phyloP scores from a whole-genome alignment of 192 early-diverging fungal genomes.

The Coemansia sp. region DNA sequence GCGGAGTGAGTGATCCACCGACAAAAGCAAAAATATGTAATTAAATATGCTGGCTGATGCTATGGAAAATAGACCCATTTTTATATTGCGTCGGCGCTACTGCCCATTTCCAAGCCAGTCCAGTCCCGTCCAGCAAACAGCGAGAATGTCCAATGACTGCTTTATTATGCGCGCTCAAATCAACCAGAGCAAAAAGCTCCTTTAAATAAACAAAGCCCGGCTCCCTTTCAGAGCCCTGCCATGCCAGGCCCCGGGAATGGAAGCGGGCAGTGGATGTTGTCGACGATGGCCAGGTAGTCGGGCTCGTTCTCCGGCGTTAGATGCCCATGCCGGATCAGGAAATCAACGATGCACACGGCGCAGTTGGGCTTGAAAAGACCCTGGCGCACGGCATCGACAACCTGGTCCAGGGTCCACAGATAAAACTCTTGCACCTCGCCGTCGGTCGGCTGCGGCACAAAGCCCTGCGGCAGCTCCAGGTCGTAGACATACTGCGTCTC shows the following conservation, averaged over 20 bases:
- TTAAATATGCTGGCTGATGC: too few relatives aligned
- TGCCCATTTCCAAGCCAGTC: too few relatives aligned
- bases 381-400: constrained; percentile 28
- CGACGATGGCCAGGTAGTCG: constrained; percentile 70
- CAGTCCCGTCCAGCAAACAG: too few relatives aligned
- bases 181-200: neutral
- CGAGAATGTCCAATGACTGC: too few relatives aligned
- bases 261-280: constrained; percentile 62
- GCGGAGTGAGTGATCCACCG: too few relatives aligned
- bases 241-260: constrained; percentile 62
- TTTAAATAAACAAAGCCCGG: constrained; percentile 8
- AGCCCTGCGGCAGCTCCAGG: constrained; percentile 62
- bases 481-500: constrained; percentile 89
- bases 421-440: constrained; percentile 83
- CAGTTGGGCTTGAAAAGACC: constrained; percentile 85
- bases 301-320: constrained; percentile 78
- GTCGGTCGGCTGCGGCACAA: constrained; percentile 69
- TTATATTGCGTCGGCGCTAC: too few relatives aligned
- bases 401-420: constrained; percentile 64
- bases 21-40: too few relatives aligned
- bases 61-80: too few relatives aligned
- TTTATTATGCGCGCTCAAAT: too few relatives aligned
- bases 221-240: neutral
- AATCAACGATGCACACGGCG: constrained; percentile 74
- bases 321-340: constrained; percentile 73